Evolutionary conservation across 169 alveolate species (phyloP).

Genomic region (Cryptosporidium sp.): DNA sequence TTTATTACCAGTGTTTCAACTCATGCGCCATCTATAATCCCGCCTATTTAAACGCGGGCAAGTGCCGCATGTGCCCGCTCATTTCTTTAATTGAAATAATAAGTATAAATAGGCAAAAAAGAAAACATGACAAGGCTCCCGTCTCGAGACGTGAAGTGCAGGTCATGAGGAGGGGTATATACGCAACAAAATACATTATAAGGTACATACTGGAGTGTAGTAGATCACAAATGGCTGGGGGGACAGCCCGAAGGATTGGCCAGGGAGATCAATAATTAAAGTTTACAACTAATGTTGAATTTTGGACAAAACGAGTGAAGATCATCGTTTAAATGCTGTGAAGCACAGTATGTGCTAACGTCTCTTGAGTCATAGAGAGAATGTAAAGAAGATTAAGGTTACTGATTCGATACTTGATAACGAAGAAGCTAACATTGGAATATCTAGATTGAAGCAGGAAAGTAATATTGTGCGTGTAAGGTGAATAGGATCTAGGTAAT

Average conservation of each 20-base stretch:
- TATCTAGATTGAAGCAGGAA: constrained; percentile 34
- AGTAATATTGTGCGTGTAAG: constrained; percentile 15
- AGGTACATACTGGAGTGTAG: constrained; percentile 31
- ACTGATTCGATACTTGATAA: constrained; percentile 23
- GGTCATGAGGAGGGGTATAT: constrained; percentile 46
- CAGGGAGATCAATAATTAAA: constrained; percentile 1
- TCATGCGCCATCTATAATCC: too few species aligned
- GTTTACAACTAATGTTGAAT: constrained; percentile 38
- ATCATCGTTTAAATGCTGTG: constrained; percentile 35
- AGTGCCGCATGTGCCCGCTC: not conserved
- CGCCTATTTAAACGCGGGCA: too few species aligned
- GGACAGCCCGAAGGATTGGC: not conserved
- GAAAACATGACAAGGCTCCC: constrained; percentile 2
- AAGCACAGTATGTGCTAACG: constrained; percentile 56
- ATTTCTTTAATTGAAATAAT: not conserved
- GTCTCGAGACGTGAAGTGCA: constrained; percentile 36
- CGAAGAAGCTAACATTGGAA: constrained; percentile 35
- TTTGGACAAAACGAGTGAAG: constrained; percentile 10
- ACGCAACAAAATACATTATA: constrained; percentile 7
- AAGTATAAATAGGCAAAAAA: not conserved
- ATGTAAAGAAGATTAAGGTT: constrained; percentile 34
- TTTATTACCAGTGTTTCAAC: not conserved
- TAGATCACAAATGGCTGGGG: constrained; percentile 21
- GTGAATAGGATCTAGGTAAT: constrained; percentile 16
- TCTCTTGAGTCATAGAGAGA: constrained; percentile 27